Percentiles rank a stretch among this genome's conserved stretches.
These are phyloP conservation scores for Umbelopsis sp. DNA, from an alignment of 192 early-diverging fungal species.

Conservation along the genomic window DNA sequence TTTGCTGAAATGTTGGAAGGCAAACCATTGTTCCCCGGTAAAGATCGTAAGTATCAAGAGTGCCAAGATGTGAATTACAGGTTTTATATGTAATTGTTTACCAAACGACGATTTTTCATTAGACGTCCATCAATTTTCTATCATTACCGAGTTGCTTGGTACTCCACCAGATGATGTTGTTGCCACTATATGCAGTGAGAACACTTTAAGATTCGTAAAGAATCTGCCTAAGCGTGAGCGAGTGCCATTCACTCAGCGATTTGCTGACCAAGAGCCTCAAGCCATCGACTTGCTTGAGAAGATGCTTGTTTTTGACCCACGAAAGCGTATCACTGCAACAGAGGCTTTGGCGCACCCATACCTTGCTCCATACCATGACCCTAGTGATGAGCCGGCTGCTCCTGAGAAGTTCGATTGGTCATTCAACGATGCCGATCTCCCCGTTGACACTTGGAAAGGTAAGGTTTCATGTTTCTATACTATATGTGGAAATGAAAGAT, in stretches of 20 bases:
- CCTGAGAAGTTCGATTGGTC: slow-evolving; percentile 91
- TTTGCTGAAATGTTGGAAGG: slow-evolving; percentile 96
- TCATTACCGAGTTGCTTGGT: slow-evolving; percentile 90
- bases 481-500: too few species aligned
- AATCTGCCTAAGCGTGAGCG: slow-evolving; percentile 80
- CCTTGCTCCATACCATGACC: slow-evolving; percentile 89
- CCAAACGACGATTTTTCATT: neutral
- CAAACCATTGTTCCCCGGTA: slow-evolving; percentile 93
- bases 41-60: slow-evolving; percentile 70
- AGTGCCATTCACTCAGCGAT: slow-evolving; percentile 80
- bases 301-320: slow-evolving; percentile 94
- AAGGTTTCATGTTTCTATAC: neutral
- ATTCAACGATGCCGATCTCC: slow-evolving; percentile 89
- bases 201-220: slow-evolving; percentile 91
- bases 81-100: too few species aligned
- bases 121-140: slow-evolving; percentile 96
- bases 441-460: slow-evolving; percentile 83
- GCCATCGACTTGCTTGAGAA: slow-evolving; percentile 86
- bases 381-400: slow-evolving; percentile 83
- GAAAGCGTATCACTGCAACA: slow-evolving; percentile 84
- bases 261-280: slow-evolving; percentile 76
- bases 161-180: slow-evolving; percentile 93
- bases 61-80: neutral
- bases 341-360: slow-evolving; percentile 91
- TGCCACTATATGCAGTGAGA: slow-evolving; percentile 90